Evolutionary conservation across 2,329 filamentous ascomycete species (phyloP), one percentile per base, ranked within the genome.

Genomic region (Didymella sp.): DNA sequence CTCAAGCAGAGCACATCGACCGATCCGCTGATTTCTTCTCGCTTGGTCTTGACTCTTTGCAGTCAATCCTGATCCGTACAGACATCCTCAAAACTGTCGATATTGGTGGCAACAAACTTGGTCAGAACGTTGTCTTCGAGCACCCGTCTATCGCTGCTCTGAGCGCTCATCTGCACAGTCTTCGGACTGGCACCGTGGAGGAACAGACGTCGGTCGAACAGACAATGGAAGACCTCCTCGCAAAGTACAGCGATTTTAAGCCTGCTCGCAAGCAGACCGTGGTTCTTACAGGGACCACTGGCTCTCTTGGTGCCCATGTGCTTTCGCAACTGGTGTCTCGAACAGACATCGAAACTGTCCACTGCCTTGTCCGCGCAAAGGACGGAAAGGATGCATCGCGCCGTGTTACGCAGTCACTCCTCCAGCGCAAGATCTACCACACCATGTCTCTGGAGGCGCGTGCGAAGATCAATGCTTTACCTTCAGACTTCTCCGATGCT

Each of bases 211-310:
- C 75, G 13, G 69, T 78, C 25, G 71, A 79, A 21, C 70, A 78
- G 2, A 62, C 78, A 27, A 84, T 85, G 81, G 54, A 72, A 19
- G 65, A 64, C 1, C 64, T 85, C 17, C 77, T 85, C 43, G 63
- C 73, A 9, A 77, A 76, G 55, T 81, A 81, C 64, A 76, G 75
- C 1, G 51, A 60, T 21, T 81, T 82, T 53, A 42, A 54, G 51
- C 6, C 33, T 9, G 37, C 45, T 6, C 46, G 42, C 63, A 44
- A 66, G 71, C 28, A 33, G 24, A 35, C 37, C 15, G 50, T 63
- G 21, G 56, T 86, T 2, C 73, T 90, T 3, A 90, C 87, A 1
- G 88, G 88, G 1, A 82, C 84, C 0, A 90, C 88, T 0, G 88
- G 88, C 0, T 88, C 87, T 2, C 78, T 90, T 0, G 88, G 88